A percentile compares a stretch with the other conserved stretches of the same genome.
These are phyloP conservation scores for Naumovozyma castellii DNA, from an alignment of 805 yeast species.

Conservation along the genomic window DNA sequence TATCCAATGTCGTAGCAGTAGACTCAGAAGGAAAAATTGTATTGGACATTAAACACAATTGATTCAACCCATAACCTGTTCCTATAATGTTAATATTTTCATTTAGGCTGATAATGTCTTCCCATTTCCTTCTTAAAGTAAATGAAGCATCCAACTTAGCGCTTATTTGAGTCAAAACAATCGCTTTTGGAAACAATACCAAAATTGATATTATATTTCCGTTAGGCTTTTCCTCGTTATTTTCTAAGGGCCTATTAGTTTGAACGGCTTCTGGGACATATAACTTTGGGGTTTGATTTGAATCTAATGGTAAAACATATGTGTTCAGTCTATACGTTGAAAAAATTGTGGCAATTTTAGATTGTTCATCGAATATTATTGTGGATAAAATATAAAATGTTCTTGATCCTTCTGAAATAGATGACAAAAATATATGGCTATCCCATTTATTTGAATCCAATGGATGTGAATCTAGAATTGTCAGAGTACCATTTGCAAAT, in stretches of 20 bases:
- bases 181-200: constrained; percentile 47
- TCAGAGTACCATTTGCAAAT: constrained; percentile 41
- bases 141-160: constrained; percentile 28
- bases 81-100: constrained; percentile 47
- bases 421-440: constrained; percentile 41
- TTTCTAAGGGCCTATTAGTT: constrained; percentile 4
- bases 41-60: constrained; percentile 41
- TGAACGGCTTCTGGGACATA: constrained; percentile 9
- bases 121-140: constrained; percentile 53
- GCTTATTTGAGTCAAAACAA: constrained; percentile 57
- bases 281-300: constrained; percentile 7
- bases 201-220: constrained; percentile 38
- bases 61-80: constrained; percentile 42
- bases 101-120: constrained; percentile 60
- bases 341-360: constrained; percentile 43
- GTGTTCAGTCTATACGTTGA: constrained; percentile 61
- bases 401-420: constrained; percentile 30
- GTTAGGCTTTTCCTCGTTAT: constrained; percentile 5
- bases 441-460: constrained; percentile 20
- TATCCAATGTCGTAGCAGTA: constrained; percentile 1
- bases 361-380: constrained; percentile 36
- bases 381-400: constrained; percentile 44
- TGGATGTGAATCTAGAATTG: constrained; percentile 55
- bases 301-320: constrained; percentile 23
- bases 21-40: too few relatives aligned